Evolutionary conservation across 805 yeast species (phyloP).

Genomic region (Millerozyma acaciae): DNA sequence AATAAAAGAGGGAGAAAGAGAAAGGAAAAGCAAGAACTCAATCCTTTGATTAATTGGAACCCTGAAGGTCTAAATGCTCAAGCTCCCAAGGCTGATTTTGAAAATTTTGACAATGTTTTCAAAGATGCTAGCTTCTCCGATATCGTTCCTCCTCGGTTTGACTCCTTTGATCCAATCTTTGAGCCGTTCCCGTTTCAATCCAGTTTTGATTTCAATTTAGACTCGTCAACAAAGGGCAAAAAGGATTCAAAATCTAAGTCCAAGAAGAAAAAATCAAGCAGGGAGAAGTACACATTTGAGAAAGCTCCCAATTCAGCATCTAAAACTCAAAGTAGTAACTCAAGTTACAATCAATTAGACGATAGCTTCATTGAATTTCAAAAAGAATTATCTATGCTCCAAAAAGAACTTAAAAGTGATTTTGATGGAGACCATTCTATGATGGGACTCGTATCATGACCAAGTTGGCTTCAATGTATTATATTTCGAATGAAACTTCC

Average conservation of each 20-base stretch:
- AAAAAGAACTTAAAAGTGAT: slow-evolving; percentile 8
- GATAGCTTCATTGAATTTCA: slow-evolving; percentile 10
- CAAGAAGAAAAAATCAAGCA: slow-evolving; percentile 3
- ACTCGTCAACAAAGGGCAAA: slow-evolving; percentile 5
- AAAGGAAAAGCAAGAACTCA: slow-evolving; percentile 2
- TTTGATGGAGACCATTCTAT: slow-evolving; percentile 3
- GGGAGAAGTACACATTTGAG: not conserved
- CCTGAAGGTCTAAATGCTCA: not conserved
- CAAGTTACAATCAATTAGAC: slow-evolving; percentile 3
- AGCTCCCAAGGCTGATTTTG: not conserved
- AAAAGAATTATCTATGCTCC: slow-evolving; percentile 8
- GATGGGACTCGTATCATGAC: slow-evolving; percentile 2
- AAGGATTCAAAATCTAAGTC: slow-evolving; percentile 5
- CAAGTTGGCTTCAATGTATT: not conserved
- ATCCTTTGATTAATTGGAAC: not conserved
- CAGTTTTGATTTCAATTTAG: slow-evolving; percentile 5
- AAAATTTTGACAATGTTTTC: slow-evolving; percentile 2
- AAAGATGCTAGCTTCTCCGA: not conserved
- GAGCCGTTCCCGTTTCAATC: slow-evolving; percentile 4
- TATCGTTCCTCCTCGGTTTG: not conserved
- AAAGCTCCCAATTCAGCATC: not conserved
- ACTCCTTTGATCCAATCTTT: slow-evolving; percentile 2
- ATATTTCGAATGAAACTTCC: no score
- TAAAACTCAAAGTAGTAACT: slow-evolving; percentile 1
- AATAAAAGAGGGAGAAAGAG: slow-evolving; percentile 6